These are phyloP conservation scores for Botrytis fragariae DNA, from an alignment of 2,329 filamentous ascomycete genomes.

Conservation along the genomic window DNA sequence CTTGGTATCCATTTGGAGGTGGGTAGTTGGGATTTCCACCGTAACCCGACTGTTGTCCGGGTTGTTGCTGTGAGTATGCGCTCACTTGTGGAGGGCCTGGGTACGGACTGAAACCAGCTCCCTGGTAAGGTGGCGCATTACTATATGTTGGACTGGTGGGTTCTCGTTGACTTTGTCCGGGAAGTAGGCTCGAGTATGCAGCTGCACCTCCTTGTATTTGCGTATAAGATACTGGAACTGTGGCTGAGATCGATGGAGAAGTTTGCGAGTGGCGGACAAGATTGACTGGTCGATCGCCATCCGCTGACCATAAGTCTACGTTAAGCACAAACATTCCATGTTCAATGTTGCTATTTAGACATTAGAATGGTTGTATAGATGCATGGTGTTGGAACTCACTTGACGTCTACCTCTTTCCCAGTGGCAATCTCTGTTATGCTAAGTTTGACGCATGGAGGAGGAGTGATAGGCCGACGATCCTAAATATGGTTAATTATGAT, in stretches of 20 bases:
- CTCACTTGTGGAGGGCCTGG: constrained; percentile 33
- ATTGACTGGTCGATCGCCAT: constrained; percentile 62
- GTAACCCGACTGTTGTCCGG: constrained; percentile 11
- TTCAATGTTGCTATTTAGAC: constrained; percentile 58
- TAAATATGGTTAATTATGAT: constrained; percentile 40
- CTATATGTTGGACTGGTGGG: constrained; percentile 25
- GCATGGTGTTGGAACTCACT: constrained; percentile 52
- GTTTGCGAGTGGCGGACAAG: constrained; percentile 63
- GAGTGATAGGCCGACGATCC: constrained; percentile 94
- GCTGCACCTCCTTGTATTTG: constrained; percentile 44
- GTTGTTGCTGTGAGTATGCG: constrained; percentile 29
- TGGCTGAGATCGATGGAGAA: constrained; percentile 76
- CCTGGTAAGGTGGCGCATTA: constrained; percentile 21
- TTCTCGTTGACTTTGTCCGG: constrained; percentile 22
- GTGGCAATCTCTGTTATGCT: constrained; percentile 72
- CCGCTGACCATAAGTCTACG: constrained; percentile 66
- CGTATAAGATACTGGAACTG: constrained; percentile 74
- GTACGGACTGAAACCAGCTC: constrained; percentile 31
- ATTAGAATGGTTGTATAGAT: constrained; percentile 22
- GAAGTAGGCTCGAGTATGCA: constrained; percentile 34
- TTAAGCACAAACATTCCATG: constrained; percentile 66
- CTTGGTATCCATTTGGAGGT: constrained; percentile 42
- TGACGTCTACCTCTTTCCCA: constrained; percentile 78
- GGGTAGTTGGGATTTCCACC: constrained; percentile 26
- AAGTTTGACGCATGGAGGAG: constrained; percentile 85